A percentile compares a stretch with the other conserved stretches of the same genome.
Conservation (phyloP, 176 grass and related monocot species). For the Typha latifolia region DNA sequence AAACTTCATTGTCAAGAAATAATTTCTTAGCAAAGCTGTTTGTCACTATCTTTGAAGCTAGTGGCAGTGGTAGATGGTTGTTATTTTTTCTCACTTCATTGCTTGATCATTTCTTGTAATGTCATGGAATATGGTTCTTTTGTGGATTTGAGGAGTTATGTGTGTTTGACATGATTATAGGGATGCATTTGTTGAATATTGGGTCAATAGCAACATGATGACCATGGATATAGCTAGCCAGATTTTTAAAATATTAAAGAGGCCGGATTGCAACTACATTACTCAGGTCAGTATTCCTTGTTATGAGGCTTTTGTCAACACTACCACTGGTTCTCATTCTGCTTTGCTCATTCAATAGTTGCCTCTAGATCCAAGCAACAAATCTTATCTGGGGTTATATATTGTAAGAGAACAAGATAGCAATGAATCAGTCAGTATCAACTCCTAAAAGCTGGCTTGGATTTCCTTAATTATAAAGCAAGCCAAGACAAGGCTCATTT, state of each 20-base stretch:
- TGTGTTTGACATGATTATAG: slow-evolving; percentile 32
- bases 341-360: not conserved
- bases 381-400: no score
- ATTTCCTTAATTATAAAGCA: not conserved
- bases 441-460: not conserved
- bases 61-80: not conserved
- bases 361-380: not conserved
- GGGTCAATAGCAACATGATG: slow-evolving; percentile 91
- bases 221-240: slow-evolving; percentile 76
- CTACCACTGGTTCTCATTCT: not conserved
- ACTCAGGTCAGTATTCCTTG: slow-evolving; percentile 52
- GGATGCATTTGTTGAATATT: slow-evolving; percentile 93
- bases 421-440: no score
- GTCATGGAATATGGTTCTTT: not conserved
- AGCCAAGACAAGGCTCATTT: not conserved
- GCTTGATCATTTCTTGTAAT: not conserved
- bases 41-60: no score
- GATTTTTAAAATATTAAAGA: slow-evolving; percentile 87
- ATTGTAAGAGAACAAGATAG: no score
- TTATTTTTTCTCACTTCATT: not conserved
- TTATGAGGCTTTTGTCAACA: not conserved
- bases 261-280: slow-evolving; percentile 50
- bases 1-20: no score
- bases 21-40: no score
- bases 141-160: slow-evolving; percentile 18